Percentiles rank a stretch among this genome's conserved stretches.
Conservation (phyloP, 805 yeast species). For the Kazachstania psychrophila region DNA sequence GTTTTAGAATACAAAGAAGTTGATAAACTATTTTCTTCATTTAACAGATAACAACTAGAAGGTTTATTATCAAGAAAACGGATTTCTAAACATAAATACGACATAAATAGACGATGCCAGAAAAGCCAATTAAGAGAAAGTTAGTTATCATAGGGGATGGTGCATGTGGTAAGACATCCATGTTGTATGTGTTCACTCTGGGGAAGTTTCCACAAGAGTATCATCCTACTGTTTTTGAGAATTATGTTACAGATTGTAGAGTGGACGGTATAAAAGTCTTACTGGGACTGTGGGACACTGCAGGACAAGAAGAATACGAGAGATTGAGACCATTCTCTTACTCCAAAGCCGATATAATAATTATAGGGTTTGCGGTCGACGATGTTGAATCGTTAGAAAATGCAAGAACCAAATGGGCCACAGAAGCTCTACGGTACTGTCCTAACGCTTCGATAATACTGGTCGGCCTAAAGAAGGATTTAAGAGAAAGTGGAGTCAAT, state of each 20-base stretch:
- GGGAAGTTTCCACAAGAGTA: slow-evolving; percentile 91
- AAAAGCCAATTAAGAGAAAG: slow-evolving; percentile 47
- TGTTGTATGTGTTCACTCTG: slow-evolving; percentile 80
- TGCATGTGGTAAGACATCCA: slow-evolving; percentile 88
- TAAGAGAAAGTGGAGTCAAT: slow-evolving; percentile 36
- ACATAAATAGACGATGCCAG: too few species aligned
- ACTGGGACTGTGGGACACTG: slow-evolving; percentile 89
- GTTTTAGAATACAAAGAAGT: too few species aligned
- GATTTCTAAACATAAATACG: too few species aligned
- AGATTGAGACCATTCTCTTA: slow-evolving; percentile 81
- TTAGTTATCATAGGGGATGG: slow-evolving; percentile 92
- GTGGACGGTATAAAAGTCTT: slow-evolving; percentile 90
- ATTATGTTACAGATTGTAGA: slow-evolving; percentile 87
- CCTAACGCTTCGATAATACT: slow-evolving; percentile 70
- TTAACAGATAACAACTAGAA: too few species aligned
- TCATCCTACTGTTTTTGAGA: slow-evolving; percentile 91
- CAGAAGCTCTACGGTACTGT: slow-evolving; percentile 71
- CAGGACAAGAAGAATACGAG: slow-evolving; percentile 95
- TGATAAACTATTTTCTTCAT: too few species aligned
- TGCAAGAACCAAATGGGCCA: slow-evolving; percentile 80
- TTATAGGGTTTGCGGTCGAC: slow-evolving; percentile 80
- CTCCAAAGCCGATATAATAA: slow-evolving; percentile 74
- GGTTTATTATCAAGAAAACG: too few species aligned
- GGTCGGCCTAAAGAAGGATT: slow-evolving; percentile 79
- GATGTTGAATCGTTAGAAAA: slow-evolving; percentile 77